Evolutionary conservation across 768 basidiomycete genomes (phyloP).

Genomic region (Rubroboletus pulcherrimus): DNA sequence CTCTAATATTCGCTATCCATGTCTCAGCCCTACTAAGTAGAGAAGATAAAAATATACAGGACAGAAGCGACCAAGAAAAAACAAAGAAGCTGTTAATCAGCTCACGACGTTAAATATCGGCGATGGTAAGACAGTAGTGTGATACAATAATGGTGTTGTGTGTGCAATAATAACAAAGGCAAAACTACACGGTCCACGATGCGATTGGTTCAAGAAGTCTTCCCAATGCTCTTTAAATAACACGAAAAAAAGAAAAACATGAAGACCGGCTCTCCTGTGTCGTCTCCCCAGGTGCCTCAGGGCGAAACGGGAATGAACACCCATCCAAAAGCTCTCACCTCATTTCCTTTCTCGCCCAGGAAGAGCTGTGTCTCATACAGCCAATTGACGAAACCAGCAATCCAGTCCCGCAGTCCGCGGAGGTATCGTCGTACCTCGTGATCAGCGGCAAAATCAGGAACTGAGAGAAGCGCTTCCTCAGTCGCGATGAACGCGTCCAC

Average conservation of each 20-base stretch:
- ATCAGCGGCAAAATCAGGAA: slow-evolving; percentile 12
- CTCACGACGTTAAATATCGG: background rate
- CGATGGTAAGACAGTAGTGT: too few species aligned
- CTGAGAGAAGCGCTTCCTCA: slow-evolving; percentile 20
- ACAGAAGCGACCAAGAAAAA: background rate
- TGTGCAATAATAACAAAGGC: background rate
- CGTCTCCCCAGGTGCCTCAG: background rate
- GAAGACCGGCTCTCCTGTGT: background rate
- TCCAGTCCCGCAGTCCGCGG: slow-evolving; percentile 50
- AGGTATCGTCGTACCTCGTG: slow-evolving; percentile 38
- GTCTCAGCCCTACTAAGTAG: background rate
- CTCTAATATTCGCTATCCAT: background rate
- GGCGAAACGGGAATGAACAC: slow-evolving; percentile 41
- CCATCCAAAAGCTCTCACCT: slow-evolving; percentile 61
- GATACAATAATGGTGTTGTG: background rate
- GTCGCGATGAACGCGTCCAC: slow-evolving; percentile 27
- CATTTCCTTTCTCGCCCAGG: slow-evolving; percentile 53
- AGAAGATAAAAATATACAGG: background rate
- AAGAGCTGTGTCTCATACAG: slow-evolving; percentile 60
- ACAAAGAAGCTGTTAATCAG: background rate
- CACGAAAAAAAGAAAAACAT: slow-evolving; percentile 9
- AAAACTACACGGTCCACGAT: background rate
- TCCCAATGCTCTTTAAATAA: background rate
- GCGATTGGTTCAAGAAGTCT: slow-evolving; percentile 7
- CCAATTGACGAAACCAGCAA: slow-evolving; percentile 62